Conservation (phyloP, 2,329 filamentous ascomycete species). For the Leptographium lundbergii region DNA sequence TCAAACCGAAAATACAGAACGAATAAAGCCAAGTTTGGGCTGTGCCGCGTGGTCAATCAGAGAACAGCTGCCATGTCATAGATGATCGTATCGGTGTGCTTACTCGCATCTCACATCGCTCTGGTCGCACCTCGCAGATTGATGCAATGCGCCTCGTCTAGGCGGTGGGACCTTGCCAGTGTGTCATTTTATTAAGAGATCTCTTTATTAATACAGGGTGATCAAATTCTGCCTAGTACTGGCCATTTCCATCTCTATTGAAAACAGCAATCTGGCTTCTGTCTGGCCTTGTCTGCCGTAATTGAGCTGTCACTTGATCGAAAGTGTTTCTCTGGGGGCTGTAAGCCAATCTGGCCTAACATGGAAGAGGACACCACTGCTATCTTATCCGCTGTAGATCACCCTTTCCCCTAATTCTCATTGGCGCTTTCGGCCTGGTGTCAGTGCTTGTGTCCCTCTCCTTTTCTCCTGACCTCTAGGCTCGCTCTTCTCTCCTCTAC, state of each 20-base stretch:
- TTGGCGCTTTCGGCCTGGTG: not conserved
- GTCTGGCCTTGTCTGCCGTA: not conserved
- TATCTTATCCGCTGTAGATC: slow-evolving; percentile 3
- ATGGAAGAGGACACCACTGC: not conserved
- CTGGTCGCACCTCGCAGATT: no score
- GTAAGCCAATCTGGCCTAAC: not conserved
- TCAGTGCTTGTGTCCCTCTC: not conserved
- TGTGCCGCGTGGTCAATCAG: not conserved
- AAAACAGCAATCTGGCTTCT: not conserved
- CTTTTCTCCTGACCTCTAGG: not conserved
- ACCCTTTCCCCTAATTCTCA: not conserved
- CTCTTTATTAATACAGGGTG: no score
- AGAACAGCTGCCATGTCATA: not conserved
- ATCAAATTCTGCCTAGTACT: no score
- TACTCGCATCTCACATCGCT: not conserved
- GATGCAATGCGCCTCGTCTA: no score
- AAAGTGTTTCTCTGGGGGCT: not conserved
- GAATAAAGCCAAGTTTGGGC: not conserved
- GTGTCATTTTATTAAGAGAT: no score
- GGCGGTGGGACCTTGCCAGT: no score
- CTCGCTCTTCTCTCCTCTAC: not conserved
- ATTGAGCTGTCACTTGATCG: not conserved
- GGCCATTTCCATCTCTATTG: no score
- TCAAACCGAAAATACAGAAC: not conserved
- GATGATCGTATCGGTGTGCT: not conserved